phyloP scores from a whole-genome alignment of 495 filamentous ascomycete genomes.

The Thozetella sp. region DNA sequence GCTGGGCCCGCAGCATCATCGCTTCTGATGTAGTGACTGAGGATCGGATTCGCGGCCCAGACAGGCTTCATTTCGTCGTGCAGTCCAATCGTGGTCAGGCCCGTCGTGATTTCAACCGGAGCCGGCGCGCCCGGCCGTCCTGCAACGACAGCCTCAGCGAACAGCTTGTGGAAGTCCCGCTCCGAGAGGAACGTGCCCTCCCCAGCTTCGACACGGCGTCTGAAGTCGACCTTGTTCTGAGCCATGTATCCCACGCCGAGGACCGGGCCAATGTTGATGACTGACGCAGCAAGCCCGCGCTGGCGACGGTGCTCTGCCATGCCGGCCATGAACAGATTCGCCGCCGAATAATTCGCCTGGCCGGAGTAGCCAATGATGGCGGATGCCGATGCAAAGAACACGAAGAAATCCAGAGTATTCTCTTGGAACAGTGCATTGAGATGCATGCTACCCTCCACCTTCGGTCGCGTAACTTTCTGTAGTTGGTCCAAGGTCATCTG shows the following conservation, averaged over 20 bases:
- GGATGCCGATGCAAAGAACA: conserved; percentile 50
- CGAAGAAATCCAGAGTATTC: conserved; percentile 43
- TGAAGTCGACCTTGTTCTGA: conserved; percentile 40
- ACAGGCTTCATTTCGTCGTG: conserved; percentile 32
- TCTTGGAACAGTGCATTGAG: conserved; percentile 32
- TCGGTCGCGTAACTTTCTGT: conserved; percentile 41
- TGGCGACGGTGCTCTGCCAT: conserved; percentile 34
- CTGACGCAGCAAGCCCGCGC: conserved; percentile 35
- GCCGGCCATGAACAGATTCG: conserved; percentile 57
- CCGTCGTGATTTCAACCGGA: conserved; percentile 4
- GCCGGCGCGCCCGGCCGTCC: conserved; percentile 22
- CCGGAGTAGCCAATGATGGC: conserved; percentile 46
- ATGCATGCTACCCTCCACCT: conserved; percentile 42
- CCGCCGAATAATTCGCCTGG: conserved; percentile 58
- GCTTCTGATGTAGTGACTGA: conserved; percentile 28
- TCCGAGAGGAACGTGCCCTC: conserved; percentile 47
- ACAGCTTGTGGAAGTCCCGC: conserved; percentile 59
- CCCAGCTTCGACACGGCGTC: conserved; percentile 40
- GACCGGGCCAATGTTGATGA: conserved; percentile 59
- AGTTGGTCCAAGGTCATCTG: conserved; percentile 44
- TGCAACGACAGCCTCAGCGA: conserved; percentile 56
- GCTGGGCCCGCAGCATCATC: conserved; percentile 5
- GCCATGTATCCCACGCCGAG: conserved; percentile 59
- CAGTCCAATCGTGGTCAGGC: conserved; percentile 8
- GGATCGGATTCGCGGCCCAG: conserved; percentile 38